phyloP scores from a whole-genome alignment of 2,329 filamentous ascomycete species.

The Colletotrichum lini region DNA sequence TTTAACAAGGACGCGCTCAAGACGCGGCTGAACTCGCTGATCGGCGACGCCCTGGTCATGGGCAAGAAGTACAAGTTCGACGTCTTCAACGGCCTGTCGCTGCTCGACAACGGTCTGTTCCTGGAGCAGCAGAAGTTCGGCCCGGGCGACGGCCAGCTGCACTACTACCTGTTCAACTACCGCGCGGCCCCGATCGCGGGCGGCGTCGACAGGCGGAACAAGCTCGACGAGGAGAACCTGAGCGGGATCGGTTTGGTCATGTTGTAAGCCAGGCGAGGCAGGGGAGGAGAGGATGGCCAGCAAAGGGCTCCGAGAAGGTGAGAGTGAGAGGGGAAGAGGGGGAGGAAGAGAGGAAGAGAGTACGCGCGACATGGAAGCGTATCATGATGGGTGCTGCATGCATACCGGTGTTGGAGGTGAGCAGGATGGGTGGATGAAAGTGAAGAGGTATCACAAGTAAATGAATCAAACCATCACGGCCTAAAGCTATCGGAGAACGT shows the following conservation, averaged over 20 bases:
- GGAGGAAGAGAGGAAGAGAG: neutral
- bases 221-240: conserved; percentile 81
- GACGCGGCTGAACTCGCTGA: conserved; percentile 82
- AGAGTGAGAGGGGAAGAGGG: neutral
- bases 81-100: conserved; percentile 94
- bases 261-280: conserved; percentile 56
- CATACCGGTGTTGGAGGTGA: conserved; percentile 26
- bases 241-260: conserved; percentile 94
- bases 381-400: neutral
- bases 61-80: conserved; percentile 90
- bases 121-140: conserved; percentile 95
- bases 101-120: conserved; percentile 96
- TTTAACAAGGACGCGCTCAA: conserved; percentile 74
- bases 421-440: neutral
- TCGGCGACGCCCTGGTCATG: conserved; percentile 88
- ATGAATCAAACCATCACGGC: conserved; percentile 31
- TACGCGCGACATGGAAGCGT: neutral
- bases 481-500: neutral
- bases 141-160: conserved; percentile 91
- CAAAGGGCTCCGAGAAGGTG: no score
- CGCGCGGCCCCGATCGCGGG: conserved; percentile 87
- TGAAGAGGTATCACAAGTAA: conserved; percentile 34
- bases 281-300: neutral
- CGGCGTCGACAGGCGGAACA: conserved; percentile 85
- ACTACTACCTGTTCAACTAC: conserved; percentile 99